These are phyloP conservation scores for Orychophragmus violaceus DNA, from an alignment of 345 rosid genomes.

Conservation along the genomic window DNA sequence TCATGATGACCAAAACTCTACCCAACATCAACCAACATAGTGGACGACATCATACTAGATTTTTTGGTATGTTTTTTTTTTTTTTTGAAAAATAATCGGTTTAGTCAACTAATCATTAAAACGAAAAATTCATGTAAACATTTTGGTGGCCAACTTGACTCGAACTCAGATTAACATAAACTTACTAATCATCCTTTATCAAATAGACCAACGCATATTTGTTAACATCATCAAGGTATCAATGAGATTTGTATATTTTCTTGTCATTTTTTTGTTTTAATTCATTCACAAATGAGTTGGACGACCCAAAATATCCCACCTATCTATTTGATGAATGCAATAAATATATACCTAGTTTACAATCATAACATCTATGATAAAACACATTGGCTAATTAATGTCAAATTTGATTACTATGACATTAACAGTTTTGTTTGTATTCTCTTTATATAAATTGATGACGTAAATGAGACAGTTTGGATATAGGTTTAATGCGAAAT, in stretches of 20 bases:
- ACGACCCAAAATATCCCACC: neutral
- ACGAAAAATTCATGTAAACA: too few species aligned
- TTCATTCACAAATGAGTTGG: neutral
- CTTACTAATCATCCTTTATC: too few species aligned
- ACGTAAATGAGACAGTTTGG: neutral
- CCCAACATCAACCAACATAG: constrained; percentile 24
- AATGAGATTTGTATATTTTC: neutral
- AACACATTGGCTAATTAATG: neutral
- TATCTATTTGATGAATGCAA: neutral
- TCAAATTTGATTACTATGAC: neutral
- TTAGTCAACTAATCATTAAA: too few species aligned
- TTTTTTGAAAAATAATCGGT: too few species aligned
- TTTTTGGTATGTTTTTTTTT: too few species aligned
- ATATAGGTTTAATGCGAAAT: neutral
- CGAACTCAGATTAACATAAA: too few species aligned
- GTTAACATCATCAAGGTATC: too few species aligned
- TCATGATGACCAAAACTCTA: constrained; percentile 19
- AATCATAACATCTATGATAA: neutral
- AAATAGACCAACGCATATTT: too few species aligned
- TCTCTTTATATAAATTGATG: neutral
- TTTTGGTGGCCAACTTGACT: too few species aligned
- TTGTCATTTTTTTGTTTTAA: neutral
- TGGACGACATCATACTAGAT: neutral
- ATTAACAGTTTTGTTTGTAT: neutral
- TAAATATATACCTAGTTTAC: neutral